A percentile compares a stretch with the other conserved stretches of the same genome.
Evolutionary conservation across 306 rosid genomes (phyloP).

Genomic region (Psophocarpus tetragonolobus): DNA sequence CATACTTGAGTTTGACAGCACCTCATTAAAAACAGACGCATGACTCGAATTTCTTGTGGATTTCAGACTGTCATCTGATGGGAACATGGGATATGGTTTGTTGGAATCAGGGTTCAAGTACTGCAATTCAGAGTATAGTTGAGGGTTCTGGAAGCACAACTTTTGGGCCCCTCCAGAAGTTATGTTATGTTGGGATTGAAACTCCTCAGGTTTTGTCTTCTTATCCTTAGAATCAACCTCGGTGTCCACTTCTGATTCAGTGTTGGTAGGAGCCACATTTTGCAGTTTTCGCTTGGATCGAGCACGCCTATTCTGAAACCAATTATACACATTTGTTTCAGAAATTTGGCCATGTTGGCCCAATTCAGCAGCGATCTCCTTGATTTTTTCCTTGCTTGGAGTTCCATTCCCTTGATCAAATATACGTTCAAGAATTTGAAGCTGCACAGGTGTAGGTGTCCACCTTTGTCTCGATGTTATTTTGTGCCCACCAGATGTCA

Average conservation of each 20-base stretch:
- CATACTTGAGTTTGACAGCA: conserved; percentile 70
- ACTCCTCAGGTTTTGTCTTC: conserved; percentile 69
- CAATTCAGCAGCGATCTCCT: conserved; percentile 84
- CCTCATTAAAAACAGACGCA: conserved; percentile 65
- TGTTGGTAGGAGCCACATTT: conserved; percentile 49
- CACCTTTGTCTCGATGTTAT: conserved; percentile 94
- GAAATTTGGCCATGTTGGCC: conserved; percentile 93
- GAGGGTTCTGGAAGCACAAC: conserved; percentile 69
- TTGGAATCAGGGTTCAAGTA: conserved; percentile 58
- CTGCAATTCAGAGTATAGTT: conserved; percentile 64
- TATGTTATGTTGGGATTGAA: conserved; percentile 56
- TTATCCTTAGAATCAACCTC: conserved; percentile 89
- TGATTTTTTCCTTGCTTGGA: conserved; percentile 95
- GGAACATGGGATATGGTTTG: conserved; percentile 57
- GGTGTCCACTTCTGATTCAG: conserved; percentile 86
- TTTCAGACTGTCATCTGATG: conserved; percentile 54
- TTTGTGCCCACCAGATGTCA: conserved; percentile 83
- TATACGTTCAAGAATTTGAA: conserved; percentile 85
- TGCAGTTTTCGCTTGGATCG: conserved; percentile 88
- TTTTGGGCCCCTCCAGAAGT: conserved; percentile 55
- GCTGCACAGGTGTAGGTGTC: conserved; percentile 92
- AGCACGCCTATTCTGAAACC: conserved; percentile 99
- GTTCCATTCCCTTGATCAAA: conserved; percentile 92
- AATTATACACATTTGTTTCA: conserved; percentile 89
- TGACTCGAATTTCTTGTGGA: conserved; percentile 49